A percentile compares a stretch with the other conserved stretches of the same genome.
Evolutionary conservation across 108 stramenopile genomes (phyloP).

Genomic region (Seminavis robusta): DNA sequence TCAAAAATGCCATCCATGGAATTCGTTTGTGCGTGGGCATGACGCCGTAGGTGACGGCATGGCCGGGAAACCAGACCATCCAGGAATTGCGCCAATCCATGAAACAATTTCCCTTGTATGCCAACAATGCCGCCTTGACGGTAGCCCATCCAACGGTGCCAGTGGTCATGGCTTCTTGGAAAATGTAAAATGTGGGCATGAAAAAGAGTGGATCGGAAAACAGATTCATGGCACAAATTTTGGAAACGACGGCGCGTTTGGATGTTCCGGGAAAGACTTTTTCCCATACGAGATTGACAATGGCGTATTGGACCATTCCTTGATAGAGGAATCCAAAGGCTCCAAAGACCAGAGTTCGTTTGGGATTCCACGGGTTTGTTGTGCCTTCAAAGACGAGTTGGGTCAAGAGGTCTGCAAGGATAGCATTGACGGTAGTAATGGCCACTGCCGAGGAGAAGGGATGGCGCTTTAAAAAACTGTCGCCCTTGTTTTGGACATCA

Average conservation of each 20-base stretch:
- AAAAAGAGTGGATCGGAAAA: conserved; percentile 28
- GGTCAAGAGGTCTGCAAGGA: conserved; percentile 16
- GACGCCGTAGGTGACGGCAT: conserved; percentile 33
- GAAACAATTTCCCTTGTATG: conserved; percentile 26
- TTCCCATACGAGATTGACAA: conserved; percentile 34
- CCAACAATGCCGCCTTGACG: conserved; percentile 12
- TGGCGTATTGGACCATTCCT: conserved; percentile 27
- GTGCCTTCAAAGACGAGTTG: conserved; percentile 11
- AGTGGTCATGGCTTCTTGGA: conserved; percentile 10
- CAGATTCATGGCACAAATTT: conserved; percentile 31
- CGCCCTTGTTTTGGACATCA: neutral
- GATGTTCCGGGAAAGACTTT: conserved; percentile 23
- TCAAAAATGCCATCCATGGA: conserved; percentile 32
- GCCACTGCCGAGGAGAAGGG: conserved; percentile 14
- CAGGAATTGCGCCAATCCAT: conserved; percentile 33
- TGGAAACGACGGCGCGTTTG: conserved; percentile 6
- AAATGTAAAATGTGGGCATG: conserved; percentile 35
- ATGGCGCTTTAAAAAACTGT: conserved; percentile 13
- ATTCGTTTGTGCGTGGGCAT: conserved; percentile 29
- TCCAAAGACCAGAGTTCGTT: conserved; percentile 19
- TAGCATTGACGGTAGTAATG: conserved; percentile 21
- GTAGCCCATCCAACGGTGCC: neutral
- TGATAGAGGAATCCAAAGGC: conserved; percentile 32
- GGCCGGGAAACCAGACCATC: conserved; percentile 38
- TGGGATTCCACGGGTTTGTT: conserved; percentile 9